A percentile compares a stretch with the other conserved stretches of the same genome.
phyloP scores from a whole-genome alignment of 805 yeast species.

The Kodamaea fukazawae region DNA sequence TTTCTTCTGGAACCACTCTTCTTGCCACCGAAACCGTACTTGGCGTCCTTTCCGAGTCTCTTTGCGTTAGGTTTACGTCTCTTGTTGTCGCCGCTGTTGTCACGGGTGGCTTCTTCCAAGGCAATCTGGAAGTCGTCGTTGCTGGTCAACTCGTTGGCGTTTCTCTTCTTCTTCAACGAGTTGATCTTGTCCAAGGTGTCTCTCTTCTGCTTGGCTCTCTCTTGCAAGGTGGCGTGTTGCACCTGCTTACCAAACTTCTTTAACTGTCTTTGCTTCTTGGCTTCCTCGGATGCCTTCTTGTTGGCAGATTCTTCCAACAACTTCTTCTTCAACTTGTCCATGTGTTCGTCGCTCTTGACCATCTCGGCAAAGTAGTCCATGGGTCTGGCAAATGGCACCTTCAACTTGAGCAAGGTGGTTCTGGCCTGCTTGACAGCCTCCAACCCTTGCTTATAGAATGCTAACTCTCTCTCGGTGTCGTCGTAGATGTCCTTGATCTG shows the following conservation, averaged over 20 bases:
- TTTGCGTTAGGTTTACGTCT: slow-evolving; percentile 60
- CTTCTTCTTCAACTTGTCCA: slow-evolving; percentile 87
- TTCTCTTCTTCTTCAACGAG: slow-evolving; percentile 85
- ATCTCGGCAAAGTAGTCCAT: slow-evolving; percentile 96
- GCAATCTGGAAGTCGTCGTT: slow-evolving; percentile 85
- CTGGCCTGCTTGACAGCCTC: slow-evolving; percentile 78
- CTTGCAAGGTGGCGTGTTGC: slow-evolving; percentile 88
- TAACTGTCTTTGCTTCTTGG: slow-evolving; percentile 88
- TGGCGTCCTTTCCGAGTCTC: slow-evolving; percentile 67
- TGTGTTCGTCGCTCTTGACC: slow-evolving; percentile 97
- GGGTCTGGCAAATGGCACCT: slow-evolving; percentile 90
- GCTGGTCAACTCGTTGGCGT: slow-evolving; percentile 63
- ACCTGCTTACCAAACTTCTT: slow-evolving; percentile 98
- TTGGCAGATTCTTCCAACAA: slow-evolving; percentile 75
- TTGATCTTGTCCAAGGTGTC: slow-evolving; percentile 89
- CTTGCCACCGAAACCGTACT: slow-evolving; percentile 77
- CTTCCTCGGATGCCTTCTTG: slow-evolving; percentile 89
- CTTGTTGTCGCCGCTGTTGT: slow-evolving; percentile 49
- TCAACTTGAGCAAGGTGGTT: slow-evolving; percentile 58
- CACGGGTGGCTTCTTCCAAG: slow-evolving; percentile 81
- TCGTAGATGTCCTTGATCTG: slow-evolving; percentile 86
- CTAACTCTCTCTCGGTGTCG: slow-evolving; percentile 93
- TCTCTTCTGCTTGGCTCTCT: slow-evolving; percentile 88
- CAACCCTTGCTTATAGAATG: slow-evolving; percentile 91
- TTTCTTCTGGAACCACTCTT: slow-evolving; percentile 72